A percentile compares a stretch with the other conserved stretches of the same genome.
Evolutionary conservation across 352 stramenopile species (phyloP).

Genomic region (Globisporangium emineosum): DNA sequence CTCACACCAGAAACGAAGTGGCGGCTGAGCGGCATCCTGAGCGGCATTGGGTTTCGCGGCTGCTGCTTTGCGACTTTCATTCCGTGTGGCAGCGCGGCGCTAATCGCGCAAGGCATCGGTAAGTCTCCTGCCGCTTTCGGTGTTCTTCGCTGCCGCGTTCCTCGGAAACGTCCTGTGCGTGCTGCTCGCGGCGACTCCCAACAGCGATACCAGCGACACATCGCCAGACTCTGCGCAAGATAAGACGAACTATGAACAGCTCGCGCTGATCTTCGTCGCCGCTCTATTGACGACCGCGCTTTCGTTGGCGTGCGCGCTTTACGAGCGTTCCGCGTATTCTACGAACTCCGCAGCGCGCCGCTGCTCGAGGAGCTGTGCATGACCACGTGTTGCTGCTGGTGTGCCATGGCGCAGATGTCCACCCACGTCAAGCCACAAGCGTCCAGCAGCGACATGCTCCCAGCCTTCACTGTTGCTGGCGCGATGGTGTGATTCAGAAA

Average conservation of each 20-base stretch:
- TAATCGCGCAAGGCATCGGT: not conserved
- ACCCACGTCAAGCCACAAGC: not conserved
- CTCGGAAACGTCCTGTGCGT: not conserved
- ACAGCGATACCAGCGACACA: not conserved
- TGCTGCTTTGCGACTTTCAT: not conserved
- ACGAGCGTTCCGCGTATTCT: not conserved
- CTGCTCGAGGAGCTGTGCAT: not conserved
- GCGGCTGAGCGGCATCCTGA: not conserved
- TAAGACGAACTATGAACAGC: not conserved
- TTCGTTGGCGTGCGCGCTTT: not conserved
- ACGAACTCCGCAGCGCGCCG: not conserved
- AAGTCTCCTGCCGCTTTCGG: not conserved
- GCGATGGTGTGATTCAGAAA: conserved; percentile 1
- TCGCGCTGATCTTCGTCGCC: not conserved
- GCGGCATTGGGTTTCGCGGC: not conserved
- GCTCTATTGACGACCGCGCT: not conserved
- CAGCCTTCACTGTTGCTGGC: not conserved
- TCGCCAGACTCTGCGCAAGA: not conserved
- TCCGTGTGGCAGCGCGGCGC: not conserved
- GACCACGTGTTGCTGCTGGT: not conserved
- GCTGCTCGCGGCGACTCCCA: not conserved
- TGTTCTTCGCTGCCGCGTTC: not conserved
- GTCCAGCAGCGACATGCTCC: not conserved
- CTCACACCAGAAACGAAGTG: not conserved
- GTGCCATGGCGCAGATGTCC: not conserved